Evolutionary conservation across 1,139 yeast genomes (phyloP), one percentile per base, ranked within the genome.

Genomic region (Geotrichum citri-aurantii): DNA sequence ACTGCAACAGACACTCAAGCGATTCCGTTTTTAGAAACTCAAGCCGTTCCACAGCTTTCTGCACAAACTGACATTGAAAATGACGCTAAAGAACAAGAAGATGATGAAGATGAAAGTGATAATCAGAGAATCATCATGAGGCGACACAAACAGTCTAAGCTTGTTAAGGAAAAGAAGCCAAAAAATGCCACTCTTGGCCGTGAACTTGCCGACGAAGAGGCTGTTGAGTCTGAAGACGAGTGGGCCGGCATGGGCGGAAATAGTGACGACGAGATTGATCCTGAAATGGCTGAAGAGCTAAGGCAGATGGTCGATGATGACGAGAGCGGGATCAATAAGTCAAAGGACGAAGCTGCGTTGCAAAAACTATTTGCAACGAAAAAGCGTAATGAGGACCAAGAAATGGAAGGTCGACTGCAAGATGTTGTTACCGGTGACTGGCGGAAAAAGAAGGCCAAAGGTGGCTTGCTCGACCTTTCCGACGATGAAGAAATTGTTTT

Each of bases 211-310:
- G 92, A 88, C 63, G 88, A 86, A 50, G 97, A 92, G 75, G 99
- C 99, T 51, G 95, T 84, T 65, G 98, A 93, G 75, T 89, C 97
- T 48, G 98, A 93, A 64, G 98, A 92, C 76, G 97, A 92, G 75
- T 92, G 95, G 92, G 85, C 84, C 54, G 97, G 97, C 1, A 70
- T 88, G 59, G 97, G 96, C 58, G 97, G 97, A 61, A 78, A 71
- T 11, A 95, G 88, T 65, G 89, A 85, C 5, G 97, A 90, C 62
- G 73, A 66, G 12, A 65, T 63, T 17, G 68, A 73, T 3, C 81
- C 84, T 3, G 90, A 85, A 62, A 63, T 58, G 29, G 78, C 63
- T 23, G 77, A 73, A 51, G 72, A 76, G 37, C 86, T 90, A 69
- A 96, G 87, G 70, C 81, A 77, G 61, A 84, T 90, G 85, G 84